Percentiles rank a stretch among this genome's conserved stretches.
These are phyloP conservation scores for Cicer judaicum DNA, from an alignment of 306 rosid species.

Conservation along the genomic window DNA sequence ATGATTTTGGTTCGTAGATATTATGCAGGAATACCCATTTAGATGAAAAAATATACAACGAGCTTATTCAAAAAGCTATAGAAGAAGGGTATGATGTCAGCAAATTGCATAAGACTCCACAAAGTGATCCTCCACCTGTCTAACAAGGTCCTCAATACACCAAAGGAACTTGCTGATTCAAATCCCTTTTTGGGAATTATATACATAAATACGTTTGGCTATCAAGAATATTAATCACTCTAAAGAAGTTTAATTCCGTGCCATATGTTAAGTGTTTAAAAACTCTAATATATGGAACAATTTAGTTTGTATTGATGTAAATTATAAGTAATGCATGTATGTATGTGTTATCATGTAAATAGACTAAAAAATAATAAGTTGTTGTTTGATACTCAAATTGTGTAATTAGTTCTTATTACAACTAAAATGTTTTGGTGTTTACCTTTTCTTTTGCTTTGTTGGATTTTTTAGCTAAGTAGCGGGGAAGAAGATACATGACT, in stretches of 20 bases:
- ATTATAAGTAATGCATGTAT: too few species aligned
- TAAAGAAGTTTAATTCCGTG: not conserved
- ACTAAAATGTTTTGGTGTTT: not conserved
- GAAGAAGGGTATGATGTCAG: constrained; percentile 77
- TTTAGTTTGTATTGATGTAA: too few species aligned
- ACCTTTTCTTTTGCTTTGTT: not conserved
- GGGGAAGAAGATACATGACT: not conserved
- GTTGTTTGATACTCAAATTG: not conserved
- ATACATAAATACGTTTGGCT: not conserved
- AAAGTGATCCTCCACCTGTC: constrained; percentile 67
- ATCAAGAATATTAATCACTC: too few species aligned
- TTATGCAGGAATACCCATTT: constrained; percentile 59
- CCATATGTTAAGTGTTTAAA: not conserved
- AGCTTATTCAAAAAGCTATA: constrained; percentile 63
- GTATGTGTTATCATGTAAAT: not conserved
- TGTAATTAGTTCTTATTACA: not conserved
- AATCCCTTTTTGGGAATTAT: constrained; percentile 50
- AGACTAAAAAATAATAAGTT: not conserved
- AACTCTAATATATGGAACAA: too few species aligned
- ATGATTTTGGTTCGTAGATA: constrained; percentile 52
- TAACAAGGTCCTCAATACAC: constrained; percentile 33
- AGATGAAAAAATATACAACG: constrained; percentile 68
- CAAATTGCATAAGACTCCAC: constrained; percentile 89
- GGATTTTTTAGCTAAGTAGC: not conserved
- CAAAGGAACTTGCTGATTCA: constrained; percentile 62